Evolutionary conservation across 805 yeast species (phyloP), one percentile per base, ranked within the genome.

Genomic region (Teunomyces lycoperdinae): DNA sequence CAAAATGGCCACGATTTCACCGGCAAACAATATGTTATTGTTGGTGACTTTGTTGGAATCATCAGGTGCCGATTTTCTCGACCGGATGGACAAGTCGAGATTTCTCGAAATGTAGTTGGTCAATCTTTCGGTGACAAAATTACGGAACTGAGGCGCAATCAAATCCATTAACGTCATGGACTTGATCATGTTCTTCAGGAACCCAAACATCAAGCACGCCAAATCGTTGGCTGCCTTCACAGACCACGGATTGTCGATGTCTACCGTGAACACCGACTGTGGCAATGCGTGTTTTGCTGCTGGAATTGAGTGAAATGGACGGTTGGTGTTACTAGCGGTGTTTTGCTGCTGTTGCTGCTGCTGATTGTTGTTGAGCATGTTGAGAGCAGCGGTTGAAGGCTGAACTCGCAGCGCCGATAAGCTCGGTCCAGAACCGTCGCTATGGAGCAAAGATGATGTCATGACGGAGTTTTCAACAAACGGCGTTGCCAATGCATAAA

Each of bases 221-320:
- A 90, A 72, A 66, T 91, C 97, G 62, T 92, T 91, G 11, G 95
- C 89, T 5, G 95, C 91, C 58, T 80, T 81, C 43, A 91, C 77
- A 26, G 73, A 68, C 91, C 94, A 91, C 0, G 97, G 97, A 42
- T 78, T 76, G 10, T 78, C 80, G 20, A 78, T 70, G 2, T 81
- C 82, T 43, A 95, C 87, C 0, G 96, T 89, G 62, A 91, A 84
- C 9, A 90, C 84, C 0, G 96, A 94, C 59, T 89, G 94, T 9
- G 92, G 92, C 1, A 81, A 73, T 0, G 85, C 66, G 50, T 83
- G 84, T 56, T 87, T 89, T 2, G 87, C 83, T 0, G 90, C 77
- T 0, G 89, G 76, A 50, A 83, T 68, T 32, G 85, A 62, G 69
- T 88, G 88, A 64, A 78, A 82, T 9, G 83, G 79, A 31, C 85